Percentiles rank a stretch among this genome's conserved stretches.
Evolutionary conservation across 2,329 filamentous ascomycete genomes (phyloP).

Genomic region (Alternaria gansuensis): DNA sequence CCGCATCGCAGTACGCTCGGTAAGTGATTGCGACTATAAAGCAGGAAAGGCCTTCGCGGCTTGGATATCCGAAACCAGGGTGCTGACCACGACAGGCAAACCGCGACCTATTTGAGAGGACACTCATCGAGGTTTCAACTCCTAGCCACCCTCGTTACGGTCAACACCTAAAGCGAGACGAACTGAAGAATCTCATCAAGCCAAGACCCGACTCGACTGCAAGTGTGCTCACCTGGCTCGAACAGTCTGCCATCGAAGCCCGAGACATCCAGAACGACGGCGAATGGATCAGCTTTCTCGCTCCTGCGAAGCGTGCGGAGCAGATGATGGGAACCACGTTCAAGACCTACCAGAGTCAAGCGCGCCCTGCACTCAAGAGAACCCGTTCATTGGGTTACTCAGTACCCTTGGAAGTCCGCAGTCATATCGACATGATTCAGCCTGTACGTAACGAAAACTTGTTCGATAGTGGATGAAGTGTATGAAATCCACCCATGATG

Average conservation of each 20-base stretch:
- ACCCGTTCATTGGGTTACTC: constrained; percentile 69
- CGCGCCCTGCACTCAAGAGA: constrained; percentile 54
- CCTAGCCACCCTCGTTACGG: constrained; percentile 68
- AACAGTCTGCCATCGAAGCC: constrained; percentile 58
- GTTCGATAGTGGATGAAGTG: too few relatives aligned
- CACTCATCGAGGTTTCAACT: constrained; percentile 68
- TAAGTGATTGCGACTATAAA: constrained; percentile 29
- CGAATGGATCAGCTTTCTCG: constrained; percentile 70
- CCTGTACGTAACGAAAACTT: constrained; percentile 46
- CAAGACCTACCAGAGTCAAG: constrained; percentile 62
- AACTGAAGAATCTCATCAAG: constrained; percentile 64
- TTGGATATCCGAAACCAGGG: not conserved
- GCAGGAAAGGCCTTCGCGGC: not conserved
- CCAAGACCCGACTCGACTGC: constrained; percentile 60
- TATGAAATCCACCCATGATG: too few relatives aligned
- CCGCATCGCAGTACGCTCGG: constrained; percentile 53
- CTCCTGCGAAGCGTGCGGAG: constrained; percentile 63
- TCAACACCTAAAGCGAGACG: constrained; percentile 67
- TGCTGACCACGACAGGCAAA: constrained; percentile 57
- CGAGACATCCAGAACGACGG: constrained; percentile 60
- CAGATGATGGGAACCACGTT: constrained; percentile 67
- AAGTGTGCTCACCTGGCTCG: constrained; percentile 66
- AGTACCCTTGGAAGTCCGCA: constrained; percentile 64
- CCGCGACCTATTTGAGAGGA: constrained; percentile 64
- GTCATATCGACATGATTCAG: constrained; percentile 69